Percentiles rank a stretch among this genome's conserved stretches.
Evolutionary conservation across 1,284 basidiomycete species (phyloP).

Genomic region (Butyriboletus appendiculatus): DNA sequence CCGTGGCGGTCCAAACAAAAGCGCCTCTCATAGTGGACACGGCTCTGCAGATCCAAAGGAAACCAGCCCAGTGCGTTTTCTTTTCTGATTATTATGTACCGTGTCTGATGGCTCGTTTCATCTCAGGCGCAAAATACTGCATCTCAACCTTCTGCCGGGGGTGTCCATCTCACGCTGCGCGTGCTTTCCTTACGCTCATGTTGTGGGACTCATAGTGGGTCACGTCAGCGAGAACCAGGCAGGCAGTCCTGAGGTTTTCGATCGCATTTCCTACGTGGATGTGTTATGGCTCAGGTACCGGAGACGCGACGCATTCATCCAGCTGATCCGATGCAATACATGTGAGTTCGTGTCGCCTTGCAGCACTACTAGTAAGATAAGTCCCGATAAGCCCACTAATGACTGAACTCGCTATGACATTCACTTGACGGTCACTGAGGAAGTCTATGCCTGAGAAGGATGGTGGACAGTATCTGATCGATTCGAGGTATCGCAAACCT

Average conservation of each 20-base stretch:
- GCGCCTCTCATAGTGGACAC: not conserved
- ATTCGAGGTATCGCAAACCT: too few species aligned
- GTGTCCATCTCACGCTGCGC: not conserved
- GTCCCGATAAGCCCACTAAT: too few species aligned
- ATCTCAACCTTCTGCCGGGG: not conserved
- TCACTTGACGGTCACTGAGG: too few species aligned
- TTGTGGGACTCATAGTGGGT: not conserved
- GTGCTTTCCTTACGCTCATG: too few species aligned
- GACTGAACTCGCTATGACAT: too few species aligned
- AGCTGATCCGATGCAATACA: not conserved
- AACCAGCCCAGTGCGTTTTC: not conserved
- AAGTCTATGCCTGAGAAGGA: too few species aligned
- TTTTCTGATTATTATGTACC: not conserved
- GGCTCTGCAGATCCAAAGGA: not conserved
- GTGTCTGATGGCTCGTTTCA: not conserved
- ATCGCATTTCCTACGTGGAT: constrained; percentile 3
- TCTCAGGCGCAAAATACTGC: not conserved
- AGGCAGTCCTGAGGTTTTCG: not conserved
- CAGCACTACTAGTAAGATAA: too few species aligned
- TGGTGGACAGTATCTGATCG: too few species aligned
- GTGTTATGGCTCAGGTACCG: not conserved
- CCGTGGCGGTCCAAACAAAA: not conserved
- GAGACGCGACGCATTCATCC: not conserved
- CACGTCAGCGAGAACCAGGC: not conserved
- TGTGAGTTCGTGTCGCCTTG: too few species aligned